Base-by-base conservation (phyloP, 306 rosid species). In the Prunus dulcis region DNA sequence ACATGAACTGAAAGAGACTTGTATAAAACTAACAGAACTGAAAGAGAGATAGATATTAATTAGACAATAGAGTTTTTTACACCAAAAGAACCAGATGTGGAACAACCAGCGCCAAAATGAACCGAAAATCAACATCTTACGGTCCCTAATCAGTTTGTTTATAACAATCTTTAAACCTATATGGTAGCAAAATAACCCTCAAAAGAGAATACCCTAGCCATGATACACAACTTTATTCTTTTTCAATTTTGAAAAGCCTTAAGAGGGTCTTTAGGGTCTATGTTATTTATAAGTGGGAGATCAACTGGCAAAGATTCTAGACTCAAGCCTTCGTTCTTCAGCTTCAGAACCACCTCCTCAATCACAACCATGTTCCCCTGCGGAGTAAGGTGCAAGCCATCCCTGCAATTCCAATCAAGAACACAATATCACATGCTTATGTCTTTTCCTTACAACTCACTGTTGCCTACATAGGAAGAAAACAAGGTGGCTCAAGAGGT, bases 301-400 rank as follows among this genome's bases (percentile, higher is more conserved):
- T 89, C 93, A 57, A 72, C 82, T 15, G 83, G 86, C 74, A 93
- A 4, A 50, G 76, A 73, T 76, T 91, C 95, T 41, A 74, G 30
- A 74, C 82, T 82, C 78, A 86, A 63, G 19, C 87, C 90, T 85
- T 68, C 83, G 18, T 84, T 91, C 74, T 69, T 81, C 80, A 93
- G 88, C 88, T 79, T 89, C 76, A 15, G 23, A 27, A 91, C 73
- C 50, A 93, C 89, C 83, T 88, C 95, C 62, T 91, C 86, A 78
- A 82, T 91, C 78, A 93, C 96, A n/a, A 91, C 34, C 77, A 64
- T 78, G 79, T 88, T 91, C 19, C 98, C 98, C 52, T 0, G 64
- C 27, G 28, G 81, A 45, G 86, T 70, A 8, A 93, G 95, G 86
- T 93, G 98, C 86, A 93, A 84, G 49, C 96, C 96, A 61, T 93